Evolutionary conservation across 306 rosid genomes (phyloP).

Genomic region (Canavalia ensiformis): DNA sequence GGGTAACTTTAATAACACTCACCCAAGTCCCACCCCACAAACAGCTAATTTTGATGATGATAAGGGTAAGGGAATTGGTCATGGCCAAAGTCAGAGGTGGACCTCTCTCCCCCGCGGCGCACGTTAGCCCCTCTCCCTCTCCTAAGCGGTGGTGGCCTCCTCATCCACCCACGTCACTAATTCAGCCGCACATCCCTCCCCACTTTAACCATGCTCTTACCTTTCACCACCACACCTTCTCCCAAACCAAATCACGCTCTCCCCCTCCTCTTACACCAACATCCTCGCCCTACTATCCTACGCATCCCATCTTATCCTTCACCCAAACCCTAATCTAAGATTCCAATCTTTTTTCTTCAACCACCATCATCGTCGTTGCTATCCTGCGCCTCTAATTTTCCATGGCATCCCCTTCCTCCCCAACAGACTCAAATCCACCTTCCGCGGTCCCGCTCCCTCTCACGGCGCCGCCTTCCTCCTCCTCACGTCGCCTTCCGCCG

Average conservation of each 20-base stretch:
- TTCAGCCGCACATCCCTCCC: constrained; percentile 49
- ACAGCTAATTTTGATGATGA: constrained; percentile 31
- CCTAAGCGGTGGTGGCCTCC: constrained; percentile 51
- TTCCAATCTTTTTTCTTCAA: background rate
- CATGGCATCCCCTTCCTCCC: constrained; percentile 48
- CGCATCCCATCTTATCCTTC: background rate
- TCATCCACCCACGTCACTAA: constrained; percentile 53
- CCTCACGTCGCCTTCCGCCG: constrained; percentile 83
- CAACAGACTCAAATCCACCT: constrained; percentile 49
- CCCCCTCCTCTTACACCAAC: background rate
- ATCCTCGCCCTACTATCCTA: background rate
- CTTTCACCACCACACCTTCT: background rate
- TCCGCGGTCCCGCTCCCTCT: constrained; percentile 48
- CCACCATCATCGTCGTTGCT: no score
- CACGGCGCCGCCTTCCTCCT: constrained; percentile 39
- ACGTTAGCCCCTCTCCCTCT: constrained; percentile 47
- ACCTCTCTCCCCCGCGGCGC: constrained; percentile 53
- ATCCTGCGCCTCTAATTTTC: background rate
- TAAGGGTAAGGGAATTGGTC: constrained; percentile 19
- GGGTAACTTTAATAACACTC: constrained; percentile 43
- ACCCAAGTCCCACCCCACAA: constrained; percentile 42
- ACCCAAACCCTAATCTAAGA: background rate
- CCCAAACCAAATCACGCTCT: background rate
- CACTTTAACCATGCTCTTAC: background rate
- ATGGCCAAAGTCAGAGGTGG: constrained; percentile 49